These are phyloP conservation scores for Xylaria curta DNA, from an alignment of 495 filamentous ascomycete species.

Conservation along the genomic window DNA sequence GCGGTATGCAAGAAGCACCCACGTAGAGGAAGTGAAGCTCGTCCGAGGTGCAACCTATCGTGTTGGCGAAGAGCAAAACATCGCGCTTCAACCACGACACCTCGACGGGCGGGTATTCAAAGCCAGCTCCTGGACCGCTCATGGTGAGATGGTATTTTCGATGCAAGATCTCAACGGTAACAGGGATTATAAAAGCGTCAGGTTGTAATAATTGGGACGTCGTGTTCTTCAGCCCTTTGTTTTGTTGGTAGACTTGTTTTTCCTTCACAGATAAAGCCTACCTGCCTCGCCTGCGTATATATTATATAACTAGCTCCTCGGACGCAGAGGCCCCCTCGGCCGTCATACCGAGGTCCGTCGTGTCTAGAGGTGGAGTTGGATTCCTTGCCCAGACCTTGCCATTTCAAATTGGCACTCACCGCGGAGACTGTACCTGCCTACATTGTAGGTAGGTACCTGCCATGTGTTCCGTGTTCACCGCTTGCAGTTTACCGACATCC, in stretches of 20 bases:
- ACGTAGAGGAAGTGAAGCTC: conserved; percentile 93
- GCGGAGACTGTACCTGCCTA: conserved; percentile 2
- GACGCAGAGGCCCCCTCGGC: conserved; percentile 1
- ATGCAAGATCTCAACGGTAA: background rate
- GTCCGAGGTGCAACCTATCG: conserved; percentile 81
- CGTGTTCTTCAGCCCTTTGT: background rate
- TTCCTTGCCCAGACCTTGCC: no score
- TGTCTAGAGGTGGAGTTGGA: conserved; percentile 8
- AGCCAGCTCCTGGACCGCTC: conserved; percentile 72
- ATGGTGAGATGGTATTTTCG: conserved; percentile 36
- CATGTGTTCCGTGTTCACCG: no score
- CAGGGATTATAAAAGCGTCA: background rate
- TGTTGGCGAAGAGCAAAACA: conserved; percentile 83
- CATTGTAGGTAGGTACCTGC: no score
- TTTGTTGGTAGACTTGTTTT: background rate
- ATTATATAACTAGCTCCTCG: conserved; percentile 21
- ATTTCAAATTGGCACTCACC: background rate
- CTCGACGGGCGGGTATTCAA: conserved; percentile 73
- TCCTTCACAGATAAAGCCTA: background rate
- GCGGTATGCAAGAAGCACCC: conserved; percentile 33
- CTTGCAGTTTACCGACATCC: conserved; percentile 7
- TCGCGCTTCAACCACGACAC: conserved; percentile 89
- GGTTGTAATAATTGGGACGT: background rate
- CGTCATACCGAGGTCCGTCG: conserved; percentile 20
- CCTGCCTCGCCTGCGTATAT: background rate